phyloP scores from a whole-genome alignment of 352 stramenopile genomes.

The Aphanomyces stellatus region DNA sequence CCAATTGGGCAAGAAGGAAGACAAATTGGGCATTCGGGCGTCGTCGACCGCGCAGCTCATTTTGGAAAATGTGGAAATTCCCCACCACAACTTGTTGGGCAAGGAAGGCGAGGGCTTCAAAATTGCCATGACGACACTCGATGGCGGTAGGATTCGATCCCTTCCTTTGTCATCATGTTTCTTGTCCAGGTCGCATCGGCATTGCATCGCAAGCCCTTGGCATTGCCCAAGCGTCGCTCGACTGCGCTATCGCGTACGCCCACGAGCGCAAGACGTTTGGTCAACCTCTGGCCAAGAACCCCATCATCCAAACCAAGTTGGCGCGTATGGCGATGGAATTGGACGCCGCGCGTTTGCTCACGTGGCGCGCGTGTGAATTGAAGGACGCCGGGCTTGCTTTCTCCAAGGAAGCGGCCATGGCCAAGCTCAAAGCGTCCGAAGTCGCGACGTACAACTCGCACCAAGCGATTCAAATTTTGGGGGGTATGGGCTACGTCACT shows the following conservation, averaged over 20 bases:
- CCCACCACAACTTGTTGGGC: conserved; percentile 81
- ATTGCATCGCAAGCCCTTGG: conserved; percentile 93
- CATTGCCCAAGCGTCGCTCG: conserved; percentile 93
- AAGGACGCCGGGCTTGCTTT: conserved; percentile 88
- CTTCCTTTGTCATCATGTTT: background rate
- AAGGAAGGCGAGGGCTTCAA: conserved; percentile 85
- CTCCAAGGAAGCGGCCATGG: conserved; percentile 93
- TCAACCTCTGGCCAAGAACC: conserved; percentile 85
- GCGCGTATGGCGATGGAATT: conserved; percentile 89
- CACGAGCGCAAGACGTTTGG: conserved; percentile 93
- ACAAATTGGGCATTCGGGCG: conserved; percentile 96
- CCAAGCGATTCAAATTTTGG: conserved; percentile 94
- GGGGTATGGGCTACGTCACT: conserved; percentile 93
- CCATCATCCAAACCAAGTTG: conserved; percentile 89
- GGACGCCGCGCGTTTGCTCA: conserved; percentile 89
- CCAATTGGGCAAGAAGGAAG: conserved; percentile 95
- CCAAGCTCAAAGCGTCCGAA: conserved; percentile 94
- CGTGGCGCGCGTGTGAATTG: conserved; percentile 88
- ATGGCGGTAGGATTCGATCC: background rate
- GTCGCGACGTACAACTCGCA: conserved; percentile 93
- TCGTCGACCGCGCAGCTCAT: conserved; percentile 96
- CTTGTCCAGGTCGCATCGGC: conserved; percentile 90
- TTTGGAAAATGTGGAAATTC: conserved; percentile 90
- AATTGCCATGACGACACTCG: conserved; percentile 56
- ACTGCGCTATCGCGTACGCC: conserved; percentile 94